Conservation (phyloP, 2,329 filamentous ascomycete genomes). For the Colletotrichum destructivum region DNA sequence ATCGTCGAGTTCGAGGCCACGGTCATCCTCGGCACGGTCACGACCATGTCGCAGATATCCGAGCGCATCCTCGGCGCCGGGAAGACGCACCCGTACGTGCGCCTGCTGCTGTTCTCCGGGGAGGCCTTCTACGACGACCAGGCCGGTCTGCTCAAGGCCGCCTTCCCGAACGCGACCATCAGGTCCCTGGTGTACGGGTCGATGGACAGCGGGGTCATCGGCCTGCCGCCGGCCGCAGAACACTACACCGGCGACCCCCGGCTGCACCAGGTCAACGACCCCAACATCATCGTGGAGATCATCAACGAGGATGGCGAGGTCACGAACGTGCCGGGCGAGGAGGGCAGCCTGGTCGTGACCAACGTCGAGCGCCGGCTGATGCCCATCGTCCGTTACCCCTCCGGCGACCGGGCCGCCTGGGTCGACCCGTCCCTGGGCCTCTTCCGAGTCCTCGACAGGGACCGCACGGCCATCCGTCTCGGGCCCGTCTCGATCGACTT, state of each 20-base stretch:
- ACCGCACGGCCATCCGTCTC: constrained; percentile 37
- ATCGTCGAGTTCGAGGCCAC: constrained; percentile 33
- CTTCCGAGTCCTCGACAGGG: constrained; percentile 38
- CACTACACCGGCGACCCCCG: constrained; percentile 28
- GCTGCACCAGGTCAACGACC: constrained; percentile 35
- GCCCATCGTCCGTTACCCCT: constrained; percentile 38
- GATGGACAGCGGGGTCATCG: constrained; percentile 37
- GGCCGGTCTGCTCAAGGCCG: constrained; percentile 17
- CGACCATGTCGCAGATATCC: constrained; percentile 31
- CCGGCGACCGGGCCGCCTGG: constrained; percentile 36
- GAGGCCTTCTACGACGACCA: constrained; percentile 38
- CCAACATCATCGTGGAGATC: constrained; percentile 33
- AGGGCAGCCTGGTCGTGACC: constrained; percentile 30
- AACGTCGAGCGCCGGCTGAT: constrained; percentile 37
- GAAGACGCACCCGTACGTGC: constrained; percentile 16
- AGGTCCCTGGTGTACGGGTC: constrained; percentile 35
- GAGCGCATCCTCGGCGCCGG: constrained; percentile 20
- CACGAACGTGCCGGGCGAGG: constrained; percentile 9
- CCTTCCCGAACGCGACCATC: constrained; percentile 30
- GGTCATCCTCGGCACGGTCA: constrained; percentile 29
- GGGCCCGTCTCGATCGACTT: constrained; percentile 36
- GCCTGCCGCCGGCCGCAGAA: constrained; percentile 27
- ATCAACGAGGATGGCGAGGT: constrained; percentile 29
- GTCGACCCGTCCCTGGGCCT: constrained; percentile 31
- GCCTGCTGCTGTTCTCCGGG: constrained; percentile 37